Evolutionary conservation across 2,329 filamentous ascomycete species (phyloP), one percentile per base, ranked within the genome.

Genomic region (Talaromyces rugulosus): DNA sequence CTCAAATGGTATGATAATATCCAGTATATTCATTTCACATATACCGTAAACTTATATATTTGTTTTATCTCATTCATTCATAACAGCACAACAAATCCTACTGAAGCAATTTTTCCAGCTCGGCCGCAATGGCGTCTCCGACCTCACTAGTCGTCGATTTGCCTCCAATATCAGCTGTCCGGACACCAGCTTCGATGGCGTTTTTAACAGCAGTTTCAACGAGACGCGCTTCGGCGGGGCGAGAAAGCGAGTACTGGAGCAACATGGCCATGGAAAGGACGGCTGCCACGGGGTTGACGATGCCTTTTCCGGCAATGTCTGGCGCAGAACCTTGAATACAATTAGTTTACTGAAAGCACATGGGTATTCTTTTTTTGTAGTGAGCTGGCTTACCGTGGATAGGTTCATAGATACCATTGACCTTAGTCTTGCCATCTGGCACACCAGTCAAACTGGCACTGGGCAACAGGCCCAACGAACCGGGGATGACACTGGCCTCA

Each of bases 391-490:
- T 81, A 92, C 91, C 93, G 77, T 99, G 94, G 70, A 99, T 98
- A 30, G 94, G 94, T 83, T 98, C 94, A 76, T 96, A 99, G 72
- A 98, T 96, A 69, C 92, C 94, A 75, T 96, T 96, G 73, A 93
- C 91, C 75, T 85, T 88, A 70, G 82, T 85, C 82, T 92, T 90
- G 60, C 91, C 91, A 75, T 96, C 92, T 0, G 94, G 94, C 63
- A 96, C 87, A 47, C 90, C 91, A 67, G 88, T 90, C 74, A 98
- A 80, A 77, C 89, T 95, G 12, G 94, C 94, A 75, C 89, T 94
- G 30, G 94, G 94, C 68, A 96, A 80, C 66, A 98, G 81, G 33
- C 95, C 94, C 69, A 98, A 86, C 70, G 88, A 92, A 16, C 94
- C 94, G 3, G 94, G 92, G 69, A 98, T 98, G 57, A 96, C 93